Conservation (phyloP, 768 basidiomycete genomes). For the Suillus clintonianus region DNA sequence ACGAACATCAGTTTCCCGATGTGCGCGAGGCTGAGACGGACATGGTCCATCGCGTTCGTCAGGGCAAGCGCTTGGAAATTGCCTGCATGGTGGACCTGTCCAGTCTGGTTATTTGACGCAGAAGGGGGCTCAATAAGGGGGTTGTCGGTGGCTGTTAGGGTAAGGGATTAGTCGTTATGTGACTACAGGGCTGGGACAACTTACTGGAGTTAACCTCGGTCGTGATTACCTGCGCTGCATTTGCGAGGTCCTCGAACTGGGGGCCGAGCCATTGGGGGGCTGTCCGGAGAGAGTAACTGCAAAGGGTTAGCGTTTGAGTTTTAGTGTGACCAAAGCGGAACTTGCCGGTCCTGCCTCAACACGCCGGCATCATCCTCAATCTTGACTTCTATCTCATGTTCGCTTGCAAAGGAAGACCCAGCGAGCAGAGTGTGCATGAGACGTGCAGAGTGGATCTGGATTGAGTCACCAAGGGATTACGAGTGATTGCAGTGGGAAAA, state of each 20-base stretch:
- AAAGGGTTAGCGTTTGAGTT: not conserved
- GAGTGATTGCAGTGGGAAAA: conserved; percentile 1
- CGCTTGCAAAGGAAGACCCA: conserved; percentile 67
- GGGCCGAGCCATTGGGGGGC: conserved; percentile 87
- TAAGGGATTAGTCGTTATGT: not conserved
- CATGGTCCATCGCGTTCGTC: conserved; percentile 87
- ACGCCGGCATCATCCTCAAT: conserved; percentile 72
- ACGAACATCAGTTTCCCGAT: conserved; percentile 70
- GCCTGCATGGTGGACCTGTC: conserved; percentile 75
- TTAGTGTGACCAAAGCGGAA: not conserved
- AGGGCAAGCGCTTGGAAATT: conserved; percentile 91
- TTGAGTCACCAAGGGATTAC: not conserved
- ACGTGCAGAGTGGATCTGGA: conserved; percentile 66
- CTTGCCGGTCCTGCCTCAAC: conserved; percentile 79
- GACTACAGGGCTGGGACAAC: conserved; percentile 25
- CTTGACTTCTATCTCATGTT: conserved; percentile 70
- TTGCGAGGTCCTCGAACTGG: conserved; percentile 77
- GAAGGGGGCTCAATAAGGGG: conserved; percentile 82
- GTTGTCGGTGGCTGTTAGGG: conserved; percentile 76
- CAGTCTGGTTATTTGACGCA: conserved; percentile 41
- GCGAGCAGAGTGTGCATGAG: conserved; percentile 70
- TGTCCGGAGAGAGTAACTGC: conserved; percentile 55
- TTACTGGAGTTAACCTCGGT: conserved; percentile 82
- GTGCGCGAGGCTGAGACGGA: conserved; percentile 70
- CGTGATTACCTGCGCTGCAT: conserved; percentile 62